These are phyloP conservation scores for Pterulicium gracile DNA, from an alignment of 1,284 basidiomycete genomes.

Conservation along the genomic window DNA sequence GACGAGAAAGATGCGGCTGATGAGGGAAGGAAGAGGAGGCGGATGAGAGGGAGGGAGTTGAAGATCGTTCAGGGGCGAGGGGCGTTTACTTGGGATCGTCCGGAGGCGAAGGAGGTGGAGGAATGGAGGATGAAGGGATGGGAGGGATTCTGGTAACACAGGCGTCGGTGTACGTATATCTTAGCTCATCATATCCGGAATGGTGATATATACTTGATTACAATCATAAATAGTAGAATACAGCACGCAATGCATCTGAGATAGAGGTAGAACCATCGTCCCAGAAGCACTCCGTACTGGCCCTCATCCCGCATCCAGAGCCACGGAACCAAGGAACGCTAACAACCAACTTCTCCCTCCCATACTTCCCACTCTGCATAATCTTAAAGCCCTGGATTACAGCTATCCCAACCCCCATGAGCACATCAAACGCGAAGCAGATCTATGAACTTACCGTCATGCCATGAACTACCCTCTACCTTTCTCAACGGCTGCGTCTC, in stretches of 20 bases:
- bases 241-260: too few species aligned
- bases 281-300: too few species aligned
- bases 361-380: slow-evolving; percentile 1
- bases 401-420: not conserved
- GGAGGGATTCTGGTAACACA: slow-evolving; percentile 27
- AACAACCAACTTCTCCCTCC: not conserved
- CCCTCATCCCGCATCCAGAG: too few species aligned
- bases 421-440: too few species aligned
- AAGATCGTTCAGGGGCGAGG: slow-evolving; percentile 71
- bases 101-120: slow-evolving; percentile 10
- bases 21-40: slow-evolving; percentile 49
- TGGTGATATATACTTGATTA: too few species aligned
- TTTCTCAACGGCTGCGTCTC: not conserved
- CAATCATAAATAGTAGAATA: too few species aligned
- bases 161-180: too few species aligned
- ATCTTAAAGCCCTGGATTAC: slow-evolving; percentile 1
- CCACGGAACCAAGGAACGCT: not conserved
- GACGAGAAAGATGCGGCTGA: slow-evolving; percentile 62
- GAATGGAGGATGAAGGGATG: slow-evolving; percentile 24
- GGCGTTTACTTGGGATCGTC: slow-evolving; percentile 26
- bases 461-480: not conserved
- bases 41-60: slow-evolving; percentile 79
- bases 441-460: not conserved
- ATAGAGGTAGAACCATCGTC: too few species aligned
- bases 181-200: too few species aligned